Evolutionary conservation across 78 protist genomes (phyloP), one percentile per base, ranked within the genome.

Genomic region (Dictyostelium purpureum): DNA sequence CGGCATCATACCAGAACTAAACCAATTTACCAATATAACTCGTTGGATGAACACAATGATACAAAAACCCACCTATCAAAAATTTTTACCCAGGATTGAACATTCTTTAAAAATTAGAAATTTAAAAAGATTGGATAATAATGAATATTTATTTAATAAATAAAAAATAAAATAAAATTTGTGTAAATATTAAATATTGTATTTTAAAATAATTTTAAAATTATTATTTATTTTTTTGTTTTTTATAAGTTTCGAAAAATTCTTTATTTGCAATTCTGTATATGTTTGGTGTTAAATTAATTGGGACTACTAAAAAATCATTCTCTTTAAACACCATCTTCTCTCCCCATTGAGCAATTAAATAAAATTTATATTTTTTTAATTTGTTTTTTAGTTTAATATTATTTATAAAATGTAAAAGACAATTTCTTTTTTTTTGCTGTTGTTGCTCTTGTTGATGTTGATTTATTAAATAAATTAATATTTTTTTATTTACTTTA

Each of bases 61-160:
- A 0, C 16, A n/a, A 69, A 69, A 52, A 69, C 76, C 76, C n/a
- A 21, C 76, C 1, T n/a, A 40, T 33, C n/a, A 47, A 4, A 69
- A 69, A 69, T 42, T 69, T 19, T 37, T 69, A 40, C 56, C 76
- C 10, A 69, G 6, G 6, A 40, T 69, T 69, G 56, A 69, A 69
- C 56, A 69, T n/a, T 40, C 76, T 69, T 40, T 69, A 42, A 69
- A 19, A 69, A 6, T 42, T 69, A 69, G 76, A 69, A 14, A 40
- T 12, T 63, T 63, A 63, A 63, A 33, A 63, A 63, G 71, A 63
- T 63, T 63, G 33, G 71, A 63, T 63, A 63, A 63, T 63, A 35
- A 63, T 28, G 71, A 63, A 63, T 63, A 28, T 28, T 37, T 63
- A 33, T 42, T 14, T 63, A 26, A 24, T n/a, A 57, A 61, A 31